These are phyloP conservation scores for Cryptosporidium parvum DNA, from an alignment of 169 alveolate genomes.

Conservation along the genomic window DNA sequence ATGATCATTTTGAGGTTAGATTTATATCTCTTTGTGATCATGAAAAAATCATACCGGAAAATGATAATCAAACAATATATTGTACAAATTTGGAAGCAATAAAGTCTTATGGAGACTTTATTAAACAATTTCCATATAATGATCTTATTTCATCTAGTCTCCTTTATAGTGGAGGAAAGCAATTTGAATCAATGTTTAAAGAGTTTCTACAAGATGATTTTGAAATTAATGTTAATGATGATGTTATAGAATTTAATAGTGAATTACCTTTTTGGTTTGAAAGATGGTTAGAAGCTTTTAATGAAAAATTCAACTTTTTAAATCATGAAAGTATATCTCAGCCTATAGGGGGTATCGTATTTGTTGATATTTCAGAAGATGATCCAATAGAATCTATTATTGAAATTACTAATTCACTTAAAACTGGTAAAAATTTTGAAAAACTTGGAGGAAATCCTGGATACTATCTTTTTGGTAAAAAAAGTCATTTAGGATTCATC, in stretches of 20 bases:
- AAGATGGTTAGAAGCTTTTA: conserved; percentile 47
- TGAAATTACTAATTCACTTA: conserved; percentile 36
- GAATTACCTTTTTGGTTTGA: conserved; percentile 69
- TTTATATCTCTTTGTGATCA: conserved; percentile 57
- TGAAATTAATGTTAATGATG: not conserved
- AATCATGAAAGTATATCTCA: conserved; percentile 46
- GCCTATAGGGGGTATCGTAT: conserved; percentile 73
- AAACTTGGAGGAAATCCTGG: conserved; percentile 59
- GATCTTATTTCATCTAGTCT: conserved; percentile 26
- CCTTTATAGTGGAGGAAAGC: conserved; percentile 2
- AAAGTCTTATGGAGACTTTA: conserved; percentile 38
- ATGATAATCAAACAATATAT: not conserved
- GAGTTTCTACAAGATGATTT: conserved; percentile 29
- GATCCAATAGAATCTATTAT: conserved; percentile 49
- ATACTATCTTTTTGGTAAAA: conserved; percentile 45
- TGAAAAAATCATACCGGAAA: not conserved
- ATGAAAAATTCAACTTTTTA: conserved; percentile 15
- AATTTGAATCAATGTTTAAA: conserved; percentile 38
- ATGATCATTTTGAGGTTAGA: conserved; percentile 31
- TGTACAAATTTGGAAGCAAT: conserved; percentile 3
- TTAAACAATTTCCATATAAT: conserved; percentile 34
- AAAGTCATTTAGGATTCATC: not conserved
- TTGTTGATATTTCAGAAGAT: conserved; percentile 61
- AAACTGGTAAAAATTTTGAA: conserved; percentile 49
- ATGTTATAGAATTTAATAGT: not conserved